These are phyloP conservation scores for Melastoma candidum DNA, from an alignment of 441 rosid genomes.

Conservation along the genomic window DNA sequence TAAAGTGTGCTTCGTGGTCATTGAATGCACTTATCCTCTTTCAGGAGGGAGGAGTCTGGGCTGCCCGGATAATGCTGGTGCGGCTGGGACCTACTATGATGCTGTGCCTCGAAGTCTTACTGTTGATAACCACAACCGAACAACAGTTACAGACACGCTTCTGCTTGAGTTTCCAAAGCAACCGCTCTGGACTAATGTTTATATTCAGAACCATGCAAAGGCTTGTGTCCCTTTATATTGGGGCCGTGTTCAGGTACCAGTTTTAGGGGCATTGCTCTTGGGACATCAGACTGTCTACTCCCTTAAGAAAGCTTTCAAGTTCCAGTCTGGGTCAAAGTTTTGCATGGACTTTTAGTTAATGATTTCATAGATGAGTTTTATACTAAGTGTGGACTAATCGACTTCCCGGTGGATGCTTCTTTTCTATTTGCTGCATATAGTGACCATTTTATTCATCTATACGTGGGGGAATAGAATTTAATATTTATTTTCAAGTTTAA, in stretches of 20 bases:
- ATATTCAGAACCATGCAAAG: conserved; percentile 76
- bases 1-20: too few relatives aligned
- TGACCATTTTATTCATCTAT: too few relatives aligned
- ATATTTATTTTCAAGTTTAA: too few relatives aligned
- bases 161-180: conserved; percentile 91
- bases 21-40: too few relatives aligned
- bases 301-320: too few relatives aligned
- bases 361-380: too few relatives aligned
- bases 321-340: too few relatives aligned
- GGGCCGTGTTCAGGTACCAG: conserved; percentile 96
- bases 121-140: conserved; percentile 75
- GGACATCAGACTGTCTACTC: not conserved
- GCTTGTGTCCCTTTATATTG: conserved; percentile 95
- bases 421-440: too few relatives aligned
- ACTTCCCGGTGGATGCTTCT: too few relatives aligned
- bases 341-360: too few relatives aligned
- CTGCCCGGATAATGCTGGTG: conserved; percentile 90
- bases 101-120: conserved; percentile 93
- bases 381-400: too few relatives aligned
- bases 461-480: too few relatives aligned
- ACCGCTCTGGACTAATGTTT: conserved; percentile 95
- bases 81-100: conserved; percentile 94
- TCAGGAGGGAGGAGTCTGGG: conserved; percentile 84
- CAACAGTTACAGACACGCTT: conserved; percentile 92
- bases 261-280: conserved; percentile 1